phyloP scores from a whole-genome alignment of 106 monocot species.

The Apostasia shenzhenica region DNA sequence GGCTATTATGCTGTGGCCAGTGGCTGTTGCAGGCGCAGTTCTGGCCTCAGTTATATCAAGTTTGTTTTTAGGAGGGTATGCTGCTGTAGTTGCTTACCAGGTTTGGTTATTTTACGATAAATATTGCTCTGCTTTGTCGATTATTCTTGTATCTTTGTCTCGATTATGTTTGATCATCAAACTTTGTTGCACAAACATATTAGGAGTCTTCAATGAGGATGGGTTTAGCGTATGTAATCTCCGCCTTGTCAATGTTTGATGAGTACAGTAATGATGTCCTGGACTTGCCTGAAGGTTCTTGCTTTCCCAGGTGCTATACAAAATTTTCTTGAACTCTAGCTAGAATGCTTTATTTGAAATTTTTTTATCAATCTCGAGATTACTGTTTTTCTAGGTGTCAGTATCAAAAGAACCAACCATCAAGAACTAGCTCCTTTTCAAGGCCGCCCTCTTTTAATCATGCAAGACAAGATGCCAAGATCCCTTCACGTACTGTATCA shows the following conservation, averaged over 20 bases:
- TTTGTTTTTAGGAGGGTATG: slow-evolving; percentile 71
- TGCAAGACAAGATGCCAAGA: slow-evolving; percentile 39
- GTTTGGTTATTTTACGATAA: slow-evolving; percentile 19
- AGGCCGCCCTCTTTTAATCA: slow-evolving; percentile 34
- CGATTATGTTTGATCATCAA: background rate
- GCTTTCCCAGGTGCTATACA: slow-evolving; percentile 68
- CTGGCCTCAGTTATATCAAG: slow-evolving; percentile 65
- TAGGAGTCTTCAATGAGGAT: slow-evolving; percentile 73
- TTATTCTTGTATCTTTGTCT: background rate
- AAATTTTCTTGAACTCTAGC: background rate
- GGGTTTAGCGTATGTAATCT: slow-evolving; percentile 60
- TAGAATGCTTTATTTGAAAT: background rate
- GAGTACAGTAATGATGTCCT: slow-evolving; percentile 94
- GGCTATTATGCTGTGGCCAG: slow-evolving; percentile 89
- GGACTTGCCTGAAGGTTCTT: slow-evolving; percentile 85
- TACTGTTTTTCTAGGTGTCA: slow-evolving; percentile 25
- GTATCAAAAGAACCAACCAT: slow-evolving; percentile 37
- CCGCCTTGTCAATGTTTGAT: slow-evolving; percentile 75
- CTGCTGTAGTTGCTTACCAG: slow-evolving; percentile 74
- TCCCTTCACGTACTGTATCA: slow-evolving; percentile 39
- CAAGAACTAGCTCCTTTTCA: slow-evolving; percentile 29
- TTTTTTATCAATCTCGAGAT: background rate
- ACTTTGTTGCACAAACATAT: slow-evolving; percentile 7
- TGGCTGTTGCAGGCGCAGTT: slow-evolving; percentile 63
- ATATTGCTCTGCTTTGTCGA: background rate